phyloP scores from a whole-genome alignment of 371 early-diverging fungal species.

The Syncephalastrum racemosum region DNA sequence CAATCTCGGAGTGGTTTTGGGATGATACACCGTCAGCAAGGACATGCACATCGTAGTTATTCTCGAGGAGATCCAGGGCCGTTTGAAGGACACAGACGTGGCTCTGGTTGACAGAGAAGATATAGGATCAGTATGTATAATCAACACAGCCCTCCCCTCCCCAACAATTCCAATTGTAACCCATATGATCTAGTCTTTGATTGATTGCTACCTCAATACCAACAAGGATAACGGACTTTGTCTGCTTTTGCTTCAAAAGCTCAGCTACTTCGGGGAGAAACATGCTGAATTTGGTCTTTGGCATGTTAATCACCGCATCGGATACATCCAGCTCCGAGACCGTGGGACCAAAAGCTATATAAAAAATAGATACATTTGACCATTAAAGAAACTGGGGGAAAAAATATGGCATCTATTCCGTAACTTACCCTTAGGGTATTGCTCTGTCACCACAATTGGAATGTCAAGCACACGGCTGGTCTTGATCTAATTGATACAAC shows the following conservation, averaged over 20 bases:
- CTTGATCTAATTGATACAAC: conserved; percentile 47
- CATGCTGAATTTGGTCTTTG: conserved; percentile 95
- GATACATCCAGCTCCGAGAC: conserved; percentile 76
- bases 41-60: conserved; percentile 79
- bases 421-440: conserved; percentile 70
- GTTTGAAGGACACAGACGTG: conserved; percentile 96
- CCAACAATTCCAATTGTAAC: too few species aligned
- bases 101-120: conserved; percentile 44
- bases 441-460: conserved; percentile 91
- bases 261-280: conserved; percentile 64
- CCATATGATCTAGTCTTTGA: too few species aligned
- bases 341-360: conserved; percentile 81
- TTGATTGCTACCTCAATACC: conserved; percentile 79
- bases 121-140: not conserved
- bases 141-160: too few species aligned
- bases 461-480: conserved; percentile 73
- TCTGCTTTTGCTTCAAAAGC: conserved; percentile 54
- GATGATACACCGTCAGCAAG: conserved; percentile 92
- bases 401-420: not conserved
- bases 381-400: conserved; percentile 32
- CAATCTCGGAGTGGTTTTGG: conserved; percentile 80
- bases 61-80: conserved; percentile 81
- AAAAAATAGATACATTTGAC: conserved; percentile 47
- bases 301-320: conserved; percentile 49
- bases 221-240: conserved; percentile 79